phyloP scores from a whole-genome alignment of 352 stramenopile species.

The Plasmopara viticola region DNA sequence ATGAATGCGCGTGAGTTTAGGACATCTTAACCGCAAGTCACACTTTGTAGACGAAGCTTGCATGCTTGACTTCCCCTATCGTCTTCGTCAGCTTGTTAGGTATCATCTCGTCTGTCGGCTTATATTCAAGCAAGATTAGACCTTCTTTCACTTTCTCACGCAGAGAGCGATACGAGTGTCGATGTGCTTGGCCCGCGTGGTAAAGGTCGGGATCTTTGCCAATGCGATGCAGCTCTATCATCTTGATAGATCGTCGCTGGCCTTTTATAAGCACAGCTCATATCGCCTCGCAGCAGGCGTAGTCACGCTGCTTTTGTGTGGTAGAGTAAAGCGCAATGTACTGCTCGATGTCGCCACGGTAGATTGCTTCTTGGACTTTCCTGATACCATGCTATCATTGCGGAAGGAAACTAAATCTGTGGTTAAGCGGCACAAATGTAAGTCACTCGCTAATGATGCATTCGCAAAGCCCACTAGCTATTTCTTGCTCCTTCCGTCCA shows the following conservation, averaged over 20 bases:
- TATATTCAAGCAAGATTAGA: not conserved
- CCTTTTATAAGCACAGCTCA: not conserved
- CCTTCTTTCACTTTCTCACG: not conserved
- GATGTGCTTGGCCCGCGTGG: not conserved
- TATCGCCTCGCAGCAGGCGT: not conserved
- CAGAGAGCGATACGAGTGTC: not conserved
- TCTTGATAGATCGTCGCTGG: not conserved
- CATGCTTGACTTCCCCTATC: no score
- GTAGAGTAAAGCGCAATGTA: not conserved
- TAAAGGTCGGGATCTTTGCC: not conserved
- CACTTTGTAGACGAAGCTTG: no score
- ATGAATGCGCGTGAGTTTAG: no score
- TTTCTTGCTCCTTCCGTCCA: not conserved
- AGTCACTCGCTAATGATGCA: not conserved
- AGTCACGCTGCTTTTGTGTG: not conserved
- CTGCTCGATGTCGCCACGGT: not conserved
- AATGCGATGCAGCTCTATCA: not conserved
- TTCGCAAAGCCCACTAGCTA: not conserved
- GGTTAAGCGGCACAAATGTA: not conserved
- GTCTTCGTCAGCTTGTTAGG: not conserved
- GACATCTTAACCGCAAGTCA: no score
- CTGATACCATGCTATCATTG: not conserved
- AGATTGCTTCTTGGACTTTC: not conserved
- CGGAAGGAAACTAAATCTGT: not conserved
- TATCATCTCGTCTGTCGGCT: not conserved